A percentile compares a stretch with the other conserved stretches of the same genome.
Conservation (phyloP, 768 basidiomycete species). For the Tylopilus balloui region DNA sequence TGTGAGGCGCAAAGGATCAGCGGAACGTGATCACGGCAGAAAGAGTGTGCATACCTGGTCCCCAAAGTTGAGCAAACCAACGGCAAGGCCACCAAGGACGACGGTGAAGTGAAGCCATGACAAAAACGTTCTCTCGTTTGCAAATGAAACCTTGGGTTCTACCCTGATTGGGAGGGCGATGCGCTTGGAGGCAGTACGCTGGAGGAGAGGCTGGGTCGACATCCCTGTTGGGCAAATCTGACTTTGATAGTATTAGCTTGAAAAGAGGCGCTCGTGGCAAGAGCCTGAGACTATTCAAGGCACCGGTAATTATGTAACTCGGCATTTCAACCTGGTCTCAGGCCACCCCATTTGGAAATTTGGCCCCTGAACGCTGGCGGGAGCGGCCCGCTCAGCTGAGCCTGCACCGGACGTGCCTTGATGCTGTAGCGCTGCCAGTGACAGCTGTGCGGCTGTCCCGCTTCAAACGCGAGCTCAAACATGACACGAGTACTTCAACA, state of each 20-base stretch:
- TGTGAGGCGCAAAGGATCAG: constrained; percentile 25
- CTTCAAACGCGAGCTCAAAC: background rate
- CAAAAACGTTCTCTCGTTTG: constrained; percentile 92
- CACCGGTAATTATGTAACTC: constrained; percentile 5
- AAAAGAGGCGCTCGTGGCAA: background rate
- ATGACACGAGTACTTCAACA: constrained; percentile 16
- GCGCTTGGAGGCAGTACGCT: constrained; percentile 88
- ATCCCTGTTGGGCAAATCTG: constrained; percentile 37
- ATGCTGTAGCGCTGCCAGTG: background rate
- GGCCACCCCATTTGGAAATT: constrained; percentile 3
- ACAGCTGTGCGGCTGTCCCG: background rate
- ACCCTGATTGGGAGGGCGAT: constrained; percentile 95
- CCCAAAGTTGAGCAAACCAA: constrained; percentile 96
- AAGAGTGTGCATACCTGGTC: constrained; percentile 59
- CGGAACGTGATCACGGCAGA: background rate
- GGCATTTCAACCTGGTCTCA: constrained; percentile 12
- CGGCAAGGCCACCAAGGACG: constrained; percentile 92
- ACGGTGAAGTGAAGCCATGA: constrained; percentile 99
- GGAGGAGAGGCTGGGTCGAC: constrained; percentile 97
- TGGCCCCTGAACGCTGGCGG: constrained; percentile 21
- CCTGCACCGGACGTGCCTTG: background rate
- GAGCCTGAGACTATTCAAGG: background rate
- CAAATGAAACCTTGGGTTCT: constrained; percentile 93
- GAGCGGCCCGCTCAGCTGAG: no score
- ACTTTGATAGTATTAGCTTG: background rate